phyloP scores from a whole-genome alignment of 2,329 filamentous ascomycete genomes.

The Ilyonectria destructans region DNA sequence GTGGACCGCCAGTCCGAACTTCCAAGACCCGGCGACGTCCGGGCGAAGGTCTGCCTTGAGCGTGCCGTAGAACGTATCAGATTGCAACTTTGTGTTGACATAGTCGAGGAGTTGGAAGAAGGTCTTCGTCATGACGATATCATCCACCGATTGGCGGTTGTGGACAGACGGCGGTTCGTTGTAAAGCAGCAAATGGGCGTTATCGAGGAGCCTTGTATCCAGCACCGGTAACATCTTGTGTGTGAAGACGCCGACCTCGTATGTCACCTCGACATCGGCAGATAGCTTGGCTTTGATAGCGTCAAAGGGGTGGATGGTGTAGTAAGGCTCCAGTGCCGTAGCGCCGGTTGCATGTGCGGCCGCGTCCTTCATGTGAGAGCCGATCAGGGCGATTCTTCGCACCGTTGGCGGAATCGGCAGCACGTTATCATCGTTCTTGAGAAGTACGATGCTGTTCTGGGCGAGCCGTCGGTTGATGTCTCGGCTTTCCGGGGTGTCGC shows the following conservation, averaged over 20 bases:
- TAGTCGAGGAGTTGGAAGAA: conserved; percentile 46
- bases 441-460: conserved; percentile 70
- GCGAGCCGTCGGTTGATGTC: conserved; percentile 9
- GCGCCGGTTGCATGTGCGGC: conserved; percentile 52
- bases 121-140: conserved; percentile 35
- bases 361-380: conserved; percentile 64
- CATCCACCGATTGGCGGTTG: conserved; percentile 34
- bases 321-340: conserved; percentile 52
- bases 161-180: neutral
- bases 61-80: no score
- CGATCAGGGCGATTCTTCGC: conserved; percentile 68
- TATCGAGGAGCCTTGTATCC: neutral
- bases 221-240: no score
- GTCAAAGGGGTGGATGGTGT: conserved; percentile 35
- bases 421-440: conserved; percentile 74
- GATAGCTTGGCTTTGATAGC: no score
- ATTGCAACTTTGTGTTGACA: conserved; percentile 34
- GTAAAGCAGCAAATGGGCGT: conserved; percentile 20
- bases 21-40: conserved; percentile 35
- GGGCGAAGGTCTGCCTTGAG: conserved; percentile 34
- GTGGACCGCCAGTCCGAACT: conserved; percentile 52
- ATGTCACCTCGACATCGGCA: neutral
- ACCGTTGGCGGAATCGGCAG: conserved; percentile 62
- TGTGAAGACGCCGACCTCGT: conserved; percentile 20
- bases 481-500: conserved; percentile 5